Base-by-base conservation (phyloP, 2,329 filamentous ascomycete genomes). In the Sclerotinia minor region DNA sequence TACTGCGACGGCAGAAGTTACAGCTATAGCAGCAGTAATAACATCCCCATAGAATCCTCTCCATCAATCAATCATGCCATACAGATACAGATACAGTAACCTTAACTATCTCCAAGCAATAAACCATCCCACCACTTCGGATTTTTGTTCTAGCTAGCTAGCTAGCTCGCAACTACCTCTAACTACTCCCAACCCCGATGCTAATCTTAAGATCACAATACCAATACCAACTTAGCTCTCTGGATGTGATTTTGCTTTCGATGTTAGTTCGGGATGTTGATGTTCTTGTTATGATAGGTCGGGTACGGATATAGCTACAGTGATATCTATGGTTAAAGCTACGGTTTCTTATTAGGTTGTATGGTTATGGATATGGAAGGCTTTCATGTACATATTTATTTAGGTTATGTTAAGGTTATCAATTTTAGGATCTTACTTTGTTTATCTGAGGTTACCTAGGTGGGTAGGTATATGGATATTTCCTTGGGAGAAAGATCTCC, bases 261-360 rank as follows among this genome's bases (percentile, higher is more conserved):
- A 52, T 44, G 45, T 50, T 19, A 59, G 64, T 24, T 67, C 65
- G 5, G 49, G 38, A 63, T 47, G 49, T 67, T 35, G n/a, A n/a
- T n/a, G n/a, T n/a, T n/a, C 26, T 11, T 63, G 58, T 21, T 49
- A 19, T 5, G 19, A 19, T 19, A 66, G 35, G 7, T 41, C 24
- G 35, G 35, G 32, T 5, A 35, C n/a, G n/a, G n/a, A n/a, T n/a
- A n/a, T 7, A 5, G 32, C 32, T 35, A 38, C 35, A 11, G 35
- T 11, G 9, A 38, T 11, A 15, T n/a, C n/a, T n/a, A n/a, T n/a
- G n/a, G n/a, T n/a, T n/a, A n/a, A n/a, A n/a, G 54, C 19, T 52
- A 32, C 24, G 21, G 26, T 7, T 24, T 64, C 53, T n/a, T 47
- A 15, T 29, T 26, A 8, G 35, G 19, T 35, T 5, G 19, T 47